Base-by-base conservation (phyloP, 768 basidiomycete species). In the Pilatotrama ljubarskyi region DNA sequence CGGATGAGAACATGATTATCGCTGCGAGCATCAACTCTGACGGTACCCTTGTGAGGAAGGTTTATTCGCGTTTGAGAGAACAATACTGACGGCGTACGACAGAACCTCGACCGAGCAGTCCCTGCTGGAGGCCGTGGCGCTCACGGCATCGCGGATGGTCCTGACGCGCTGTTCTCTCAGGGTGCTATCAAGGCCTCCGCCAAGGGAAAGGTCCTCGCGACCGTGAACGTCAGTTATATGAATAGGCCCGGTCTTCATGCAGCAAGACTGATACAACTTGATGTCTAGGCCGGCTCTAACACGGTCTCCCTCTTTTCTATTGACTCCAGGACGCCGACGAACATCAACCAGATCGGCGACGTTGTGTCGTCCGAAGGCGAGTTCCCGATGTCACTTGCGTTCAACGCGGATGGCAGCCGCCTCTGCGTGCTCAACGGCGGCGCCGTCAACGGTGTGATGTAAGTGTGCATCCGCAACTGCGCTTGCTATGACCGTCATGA, bases 291-390 rank as follows among this genome's bases (percentile, higher is more conserved):
- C 20, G 82, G 81, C 14, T 82, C 81, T 10, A 81, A 80, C 67
- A 77, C 75, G 9, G 63, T 75, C 20, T 65, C 74, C 5, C 65
- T 76, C 25, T 77, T 77, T 63, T 59, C 52, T 17, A 78, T 84
- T 67, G 71, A 81, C 68, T 72, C 76, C 13, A 68, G 61, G n/a
- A 70, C 80, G 62, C 81, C 82, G 0, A 73, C 77, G 2, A 65
- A 73, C 37, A 66, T 83, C 29, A 64, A 62, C 11, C 73, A 77
- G 74, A 70, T 82, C 35, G 82, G 81, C 1, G 68, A 72, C 36
- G 80, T 81, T 7, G 73, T 77, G 1, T 71, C 74, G 17, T 76
- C 72, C 14, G 78, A 76, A 4, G 81, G 82, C 15, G 78, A 84
- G 53, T 83, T 82, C 74, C 81, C 82, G 15, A 71, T 83, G 57